Percentiles rank a stretch among this genome's conserved stretches.
These are phyloP conservation scores for Fraxinus paxiana DNA, from an alignment of 305 asterid genomes.

Conservation along the genomic window DNA sequence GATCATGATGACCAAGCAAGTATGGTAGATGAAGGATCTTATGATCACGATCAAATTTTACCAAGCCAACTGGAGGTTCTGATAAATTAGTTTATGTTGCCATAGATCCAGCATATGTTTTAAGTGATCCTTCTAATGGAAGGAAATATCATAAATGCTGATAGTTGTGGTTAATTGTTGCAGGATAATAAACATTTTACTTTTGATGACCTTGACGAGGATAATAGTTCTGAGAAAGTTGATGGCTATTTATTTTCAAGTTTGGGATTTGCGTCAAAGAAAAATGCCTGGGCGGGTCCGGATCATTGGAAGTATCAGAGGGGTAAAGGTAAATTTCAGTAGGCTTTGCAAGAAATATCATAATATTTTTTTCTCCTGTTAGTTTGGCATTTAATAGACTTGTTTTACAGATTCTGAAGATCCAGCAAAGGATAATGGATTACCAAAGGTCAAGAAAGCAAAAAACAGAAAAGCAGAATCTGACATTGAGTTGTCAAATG, in stretches of 20 bases:
- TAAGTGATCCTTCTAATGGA: neutral
- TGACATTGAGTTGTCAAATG: slow-evolving; percentile 65
- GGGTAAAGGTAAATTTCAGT: slow-evolving; percentile 49
- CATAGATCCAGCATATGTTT: slow-evolving; percentile 5
- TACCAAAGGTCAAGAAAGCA: slow-evolving; percentile 57
- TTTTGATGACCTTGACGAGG: slow-evolving; percentile 46
- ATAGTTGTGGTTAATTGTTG: slow-evolving; percentile 23
- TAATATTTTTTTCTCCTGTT: neutral
- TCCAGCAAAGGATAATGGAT: slow-evolving; percentile 50
- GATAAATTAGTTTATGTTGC: slow-evolving; percentile 33
- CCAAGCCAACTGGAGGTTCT: slow-evolving; percentile 50
- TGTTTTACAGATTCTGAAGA: slow-evolving; percentile 47
- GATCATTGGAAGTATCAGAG: slow-evolving; percentile 91
- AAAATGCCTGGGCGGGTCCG: slow-evolving; percentile 98
- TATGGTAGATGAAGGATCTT: slow-evolving; percentile 52
- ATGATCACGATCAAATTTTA: slow-evolving; percentile 45
- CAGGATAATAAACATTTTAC: slow-evolving; percentile 50
- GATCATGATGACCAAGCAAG: slow-evolving; percentile 61
- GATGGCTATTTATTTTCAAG: slow-evolving; percentile 67
- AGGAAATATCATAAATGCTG: neutral
- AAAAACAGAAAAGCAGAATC: slow-evolving; percentile 53
- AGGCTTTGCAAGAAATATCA: slow-evolving; percentile 18
- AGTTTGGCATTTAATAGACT: slow-evolving; percentile 19
- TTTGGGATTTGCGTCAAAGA: slow-evolving; percentile 73
- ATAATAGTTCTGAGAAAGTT: slow-evolving; percentile 61